Percentiles rank a stretch among this genome's conserved stretches.
phyloP scores from a whole-genome alignment of 1,284 basidiomycete species.

The Takashimella tepidaria region DNA sequence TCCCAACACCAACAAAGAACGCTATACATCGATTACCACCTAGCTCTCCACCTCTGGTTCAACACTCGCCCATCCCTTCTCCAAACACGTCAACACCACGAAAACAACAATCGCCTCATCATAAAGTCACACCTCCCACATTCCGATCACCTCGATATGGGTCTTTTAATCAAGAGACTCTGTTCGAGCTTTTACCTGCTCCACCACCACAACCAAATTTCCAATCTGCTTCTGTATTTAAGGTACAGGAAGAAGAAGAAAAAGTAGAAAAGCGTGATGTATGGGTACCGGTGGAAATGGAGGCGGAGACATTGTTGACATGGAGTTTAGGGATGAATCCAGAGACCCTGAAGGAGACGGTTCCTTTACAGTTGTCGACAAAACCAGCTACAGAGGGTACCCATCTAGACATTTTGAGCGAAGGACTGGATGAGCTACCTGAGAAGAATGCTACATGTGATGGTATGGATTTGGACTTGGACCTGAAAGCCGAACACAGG shows the following conservation, averaged over 20 bases:
- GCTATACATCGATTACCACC: background rate
- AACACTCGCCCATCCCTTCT: background rate
- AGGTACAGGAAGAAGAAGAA: background rate
- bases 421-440: no score
- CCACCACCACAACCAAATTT: conserved; percentile 20
- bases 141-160: conserved; percentile 8
- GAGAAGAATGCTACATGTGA: no score
- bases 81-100: conserved; percentile 5
- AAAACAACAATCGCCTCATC: conserved; percentile 10
- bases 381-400: no score
- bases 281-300: conserved; percentile 32
- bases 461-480: no score
- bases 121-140: conserved; percentile 11
- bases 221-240: background rate
- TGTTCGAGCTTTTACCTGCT: conserved; percentile 20
- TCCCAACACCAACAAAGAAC: background rate
- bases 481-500: no score
- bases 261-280: background rate
- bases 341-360: background rate
- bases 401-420: no score
- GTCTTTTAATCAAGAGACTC: conserved; percentile 15
- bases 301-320: conserved; percentile 37
- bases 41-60: background rate
- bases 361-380: background rate
- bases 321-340: conserved; percentile 24